A percentile compares a stretch with the other conserved stretches of the same genome.
Conservation (phyloP, 1,284 basidiomycete species). For the Hemileia vastatrix region DNA sequence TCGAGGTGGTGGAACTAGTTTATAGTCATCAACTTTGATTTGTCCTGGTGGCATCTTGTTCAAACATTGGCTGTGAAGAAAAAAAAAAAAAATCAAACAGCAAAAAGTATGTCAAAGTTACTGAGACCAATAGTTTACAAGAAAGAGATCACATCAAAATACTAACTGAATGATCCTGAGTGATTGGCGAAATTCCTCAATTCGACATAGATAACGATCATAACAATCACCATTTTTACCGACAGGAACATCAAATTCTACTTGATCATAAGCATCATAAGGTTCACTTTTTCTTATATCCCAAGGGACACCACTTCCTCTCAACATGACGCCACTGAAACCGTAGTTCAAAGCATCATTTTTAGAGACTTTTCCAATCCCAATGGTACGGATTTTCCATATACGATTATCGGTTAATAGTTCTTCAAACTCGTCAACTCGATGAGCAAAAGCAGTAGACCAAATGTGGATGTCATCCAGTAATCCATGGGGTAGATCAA, state of each 20-base stretch:
- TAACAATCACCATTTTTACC: slow-evolving; percentile 97
- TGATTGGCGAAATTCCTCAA: slow-evolving; percentile 95
- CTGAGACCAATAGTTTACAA: not conserved
- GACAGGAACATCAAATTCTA: slow-evolving; percentile 93
- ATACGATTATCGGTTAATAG: slow-evolving; percentile 95
- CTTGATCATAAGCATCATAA: slow-evolving; percentile 96
- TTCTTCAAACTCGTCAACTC: slow-evolving; percentile 96
- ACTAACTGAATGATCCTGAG: slow-evolving; percentile 78
- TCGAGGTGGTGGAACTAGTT: slow-evolving; percentile 90
- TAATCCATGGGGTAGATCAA: slow-evolving; percentile 90
- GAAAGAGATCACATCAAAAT: too few species aligned
- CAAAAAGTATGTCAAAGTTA: not conserved
- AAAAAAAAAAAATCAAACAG: not conserved
- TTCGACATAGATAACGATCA: slow-evolving; percentile 85
- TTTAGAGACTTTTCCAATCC: slow-evolving; percentile 80
- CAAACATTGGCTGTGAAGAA: slow-evolving; percentile 55
- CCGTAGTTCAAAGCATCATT: slow-evolving; percentile 85
- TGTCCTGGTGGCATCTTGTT: slow-evolving; percentile 96
- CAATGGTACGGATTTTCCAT: slow-evolving; percentile 91
- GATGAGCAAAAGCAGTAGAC: slow-evolving; percentile 78
- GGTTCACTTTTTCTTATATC: slow-evolving; percentile 80
- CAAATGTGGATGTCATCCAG: slow-evolving; percentile 96
- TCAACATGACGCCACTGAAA: slow-evolving; percentile 94
- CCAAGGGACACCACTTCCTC: slow-evolving; percentile 90
- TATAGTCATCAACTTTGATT: slow-evolving; percentile 93